phyloP scores from a whole-genome alignment of 208 protist species.

The Leishmania martiniquensis region DNA sequence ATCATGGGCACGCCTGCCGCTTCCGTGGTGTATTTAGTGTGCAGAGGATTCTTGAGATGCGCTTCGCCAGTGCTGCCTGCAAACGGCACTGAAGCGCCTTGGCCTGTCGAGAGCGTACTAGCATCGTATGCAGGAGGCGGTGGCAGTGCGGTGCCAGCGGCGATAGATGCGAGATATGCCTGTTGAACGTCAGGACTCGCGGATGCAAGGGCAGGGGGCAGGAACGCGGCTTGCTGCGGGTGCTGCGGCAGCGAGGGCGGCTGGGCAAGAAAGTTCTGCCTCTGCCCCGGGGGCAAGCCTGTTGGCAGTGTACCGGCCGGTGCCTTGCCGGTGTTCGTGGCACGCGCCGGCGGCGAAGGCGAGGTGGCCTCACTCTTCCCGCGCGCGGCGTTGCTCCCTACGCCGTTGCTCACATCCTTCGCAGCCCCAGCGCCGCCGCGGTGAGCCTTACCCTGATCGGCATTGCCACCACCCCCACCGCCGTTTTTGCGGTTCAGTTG shows the following conservation, averaged over 20 bases:
- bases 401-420: background rate
- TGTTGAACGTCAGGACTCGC: background rate
- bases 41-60: background rate
- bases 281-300: background rate
- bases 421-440: background rate
- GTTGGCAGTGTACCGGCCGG: background rate
- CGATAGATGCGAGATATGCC: background rate
- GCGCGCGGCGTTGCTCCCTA: background rate
- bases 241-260: background rate
- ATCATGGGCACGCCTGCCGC: background rate
- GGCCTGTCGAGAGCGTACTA: background rate
- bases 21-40: background rate
- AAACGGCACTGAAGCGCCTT: background rate
- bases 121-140: constrained; percentile 1
- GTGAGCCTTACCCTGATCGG: background rate
- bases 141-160: background rate
- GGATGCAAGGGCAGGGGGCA: background rate
- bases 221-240: background rate
- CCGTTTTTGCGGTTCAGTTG: constrained; percentile 2
- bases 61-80: background rate
- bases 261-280: background rate
- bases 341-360: background rate
- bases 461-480: background rate
- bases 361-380: background rate
- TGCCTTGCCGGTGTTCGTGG: background rate